Conservation (phyloP, 148 eudicot genomes). For the Spergularia bocconei region DNA sequence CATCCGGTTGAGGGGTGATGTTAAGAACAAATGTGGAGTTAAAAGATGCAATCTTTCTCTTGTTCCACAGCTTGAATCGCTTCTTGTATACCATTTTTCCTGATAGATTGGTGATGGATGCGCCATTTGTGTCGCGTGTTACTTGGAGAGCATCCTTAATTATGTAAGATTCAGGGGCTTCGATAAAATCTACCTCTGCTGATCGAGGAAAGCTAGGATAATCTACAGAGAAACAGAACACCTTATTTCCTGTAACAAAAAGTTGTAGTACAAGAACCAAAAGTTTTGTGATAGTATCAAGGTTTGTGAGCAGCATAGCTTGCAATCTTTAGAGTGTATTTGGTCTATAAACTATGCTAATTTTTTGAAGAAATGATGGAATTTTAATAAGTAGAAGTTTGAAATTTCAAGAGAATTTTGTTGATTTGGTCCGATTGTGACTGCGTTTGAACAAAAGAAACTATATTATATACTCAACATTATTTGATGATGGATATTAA, state of each 20-base stretch:
- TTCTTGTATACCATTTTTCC: slow-evolving; percentile 27
- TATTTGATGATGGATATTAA: not conserved
- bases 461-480: not conserved
- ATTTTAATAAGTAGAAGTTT: too few species aligned
- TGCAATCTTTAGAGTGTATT: not conserved
- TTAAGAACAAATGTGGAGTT: slow-evolving; percentile 37
- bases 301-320: not conserved
- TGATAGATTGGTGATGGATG: slow-evolving; percentile 5
- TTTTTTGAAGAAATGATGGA: too few species aligned
- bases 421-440: too few species aligned
- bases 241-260: not conserved
- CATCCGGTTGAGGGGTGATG: slow-evolving; percentile 4
- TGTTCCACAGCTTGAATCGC: slow-evolving; percentile 23
- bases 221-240: slow-evolving; percentile 5
- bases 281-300: not conserved
- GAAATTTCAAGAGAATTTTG: too few species aligned
- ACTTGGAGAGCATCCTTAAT: slow-evolving; percentile 31
- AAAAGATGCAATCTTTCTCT: slow-evolving; percentile 22
- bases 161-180: slow-evolving; percentile 5
- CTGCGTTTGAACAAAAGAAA: not conserved
- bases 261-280: slow-evolving; percentile 3
- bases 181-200: not conserved
- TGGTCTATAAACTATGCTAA: not conserved
- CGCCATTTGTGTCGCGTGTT: slow-evolving; percentile 22
- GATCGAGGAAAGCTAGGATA: slow-evolving; percentile 18